These are phyloP conservation scores for Aureobasidium lini DNA, from an alignment of 2,329 filamentous ascomycete species.

Conservation along the genomic window DNA sequence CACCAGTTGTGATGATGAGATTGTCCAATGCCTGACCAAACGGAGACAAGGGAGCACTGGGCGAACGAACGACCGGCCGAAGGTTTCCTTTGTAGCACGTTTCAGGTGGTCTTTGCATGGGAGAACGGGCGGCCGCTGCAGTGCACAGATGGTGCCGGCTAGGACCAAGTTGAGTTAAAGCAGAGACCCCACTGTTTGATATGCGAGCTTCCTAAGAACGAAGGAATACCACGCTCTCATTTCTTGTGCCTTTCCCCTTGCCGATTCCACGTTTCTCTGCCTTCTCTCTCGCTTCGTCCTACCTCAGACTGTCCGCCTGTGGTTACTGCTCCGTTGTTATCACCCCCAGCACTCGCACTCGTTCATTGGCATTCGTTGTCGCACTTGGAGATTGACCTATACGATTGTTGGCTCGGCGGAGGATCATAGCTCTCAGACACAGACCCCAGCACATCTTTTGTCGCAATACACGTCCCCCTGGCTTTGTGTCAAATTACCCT, in stretches of 20 bases:
- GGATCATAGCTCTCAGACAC: conserved; percentile 6
- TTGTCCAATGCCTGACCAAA: not conserved
- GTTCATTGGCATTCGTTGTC: not conserved
- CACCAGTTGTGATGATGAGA: not conserved
- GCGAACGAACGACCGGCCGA: not conserved
- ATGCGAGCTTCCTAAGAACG: conserved; percentile 2
- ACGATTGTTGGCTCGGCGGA: not conserved
- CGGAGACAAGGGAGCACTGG: not conserved
- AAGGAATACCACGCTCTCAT: conserved; percentile 4
- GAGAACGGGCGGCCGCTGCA: not conserved
- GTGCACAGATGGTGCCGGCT: not conserved
- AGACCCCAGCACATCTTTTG: not conserved
- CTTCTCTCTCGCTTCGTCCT: not conserved
- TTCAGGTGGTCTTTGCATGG: conserved; percentile 7
- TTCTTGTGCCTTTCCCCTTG: conserved; percentile 1
- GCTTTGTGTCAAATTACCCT: not conserved
- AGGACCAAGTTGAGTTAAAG: conserved; percentile 6
- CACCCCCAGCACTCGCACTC: not conserved
- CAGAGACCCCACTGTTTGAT: conserved; percentile 11
- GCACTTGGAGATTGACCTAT: not conserved
- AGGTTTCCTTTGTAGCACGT: conserved; percentile 2
- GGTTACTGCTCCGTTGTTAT: not conserved
- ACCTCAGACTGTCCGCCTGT: not conserved
- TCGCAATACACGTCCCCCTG: not conserved
- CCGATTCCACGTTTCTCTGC: conserved; percentile 1